These are phyloP conservation scores for Ophiostoma montium DNA, from an alignment of 2,329 filamentous ascomycete species.

Conservation along the genomic window DNA sequence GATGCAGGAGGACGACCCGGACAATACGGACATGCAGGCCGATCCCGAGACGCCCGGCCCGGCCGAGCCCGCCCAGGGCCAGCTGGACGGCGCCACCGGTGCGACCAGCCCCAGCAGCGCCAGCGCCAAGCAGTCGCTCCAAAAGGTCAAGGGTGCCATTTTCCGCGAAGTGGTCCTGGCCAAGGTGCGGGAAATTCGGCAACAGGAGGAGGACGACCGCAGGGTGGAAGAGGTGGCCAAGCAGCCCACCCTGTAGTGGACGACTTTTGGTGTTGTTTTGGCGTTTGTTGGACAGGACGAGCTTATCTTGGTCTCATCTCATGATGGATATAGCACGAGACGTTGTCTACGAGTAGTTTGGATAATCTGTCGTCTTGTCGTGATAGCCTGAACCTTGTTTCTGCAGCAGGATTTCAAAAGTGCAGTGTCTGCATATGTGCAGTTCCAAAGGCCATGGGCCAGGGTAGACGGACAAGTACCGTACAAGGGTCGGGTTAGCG, in stretches of 20 bases:
- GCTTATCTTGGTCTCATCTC: too few species aligned
- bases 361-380: too few species aligned
- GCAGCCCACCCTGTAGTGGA: constrained; percentile 21
- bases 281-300: too few species aligned
- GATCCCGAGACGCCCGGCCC: constrained; percentile 42
- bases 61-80: neutral
- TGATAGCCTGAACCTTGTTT: too few species aligned
- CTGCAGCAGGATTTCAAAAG: too few species aligned
- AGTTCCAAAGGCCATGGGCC: too few species aligned
- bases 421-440: too few species aligned
- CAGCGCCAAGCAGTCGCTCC: constrained; percentile 28
- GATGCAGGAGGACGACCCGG: constrained; percentile 73
- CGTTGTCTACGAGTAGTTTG: too few species aligned
- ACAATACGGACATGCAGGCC: constrained; percentile 59
- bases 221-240: constrained; percentile 48
- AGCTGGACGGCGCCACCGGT: neutral
- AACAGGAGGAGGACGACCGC: constrained; percentile 56
- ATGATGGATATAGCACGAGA: too few species aligned
- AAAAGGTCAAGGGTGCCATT: constrained; percentile 51
- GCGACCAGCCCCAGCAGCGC: constrained; percentile 7
- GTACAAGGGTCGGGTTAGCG: too few species aligned
- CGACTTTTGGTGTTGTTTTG: neutral
- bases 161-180: constrained; percentile 90
- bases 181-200: constrained; percentile 86
- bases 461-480: too few species aligned